Percentiles rank a stretch among this genome's conserved stretches.
phyloP scores from a whole-genome alignment of 257 asterid genomes.

The Nicotiana tabacum region DNA sequence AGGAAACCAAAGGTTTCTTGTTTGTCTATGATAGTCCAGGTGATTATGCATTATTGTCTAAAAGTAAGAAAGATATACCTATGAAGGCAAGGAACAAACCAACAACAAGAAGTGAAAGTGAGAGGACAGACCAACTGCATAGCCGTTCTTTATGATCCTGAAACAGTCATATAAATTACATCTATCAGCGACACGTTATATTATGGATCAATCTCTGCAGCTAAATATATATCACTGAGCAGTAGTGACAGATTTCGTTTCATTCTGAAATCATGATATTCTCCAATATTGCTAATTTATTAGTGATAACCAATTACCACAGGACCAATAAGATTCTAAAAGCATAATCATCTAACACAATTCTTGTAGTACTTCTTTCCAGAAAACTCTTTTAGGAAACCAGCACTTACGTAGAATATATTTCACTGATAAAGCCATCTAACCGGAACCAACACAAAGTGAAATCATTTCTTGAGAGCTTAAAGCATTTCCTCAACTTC shows the following conservation, averaged over 20 bases:
- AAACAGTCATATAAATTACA: background rate
- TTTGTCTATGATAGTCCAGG: background rate
- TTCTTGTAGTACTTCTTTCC: too few species aligned
- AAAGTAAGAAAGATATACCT: conserved; percentile 37
- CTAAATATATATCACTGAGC: too few species aligned
- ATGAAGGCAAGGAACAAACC: conserved; percentile 54
- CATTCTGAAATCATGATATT: too few species aligned
- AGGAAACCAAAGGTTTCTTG: background rate
- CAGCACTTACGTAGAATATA: background rate
- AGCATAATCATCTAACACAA: too few species aligned
- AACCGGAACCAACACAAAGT: background rate
- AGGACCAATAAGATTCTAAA: too few species aligned
- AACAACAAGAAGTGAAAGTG: conserved; percentile 49
- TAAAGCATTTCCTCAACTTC: background rate
- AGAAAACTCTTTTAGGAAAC: background rate
- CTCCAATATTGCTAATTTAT: too few species aligned
- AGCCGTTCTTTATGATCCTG: conserved; percentile 78
- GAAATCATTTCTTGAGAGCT: background rate
- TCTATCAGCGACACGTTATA: background rate
- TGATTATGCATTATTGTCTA: background rate
- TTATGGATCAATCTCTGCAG: background rate
- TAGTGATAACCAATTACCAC: too few species aligned
- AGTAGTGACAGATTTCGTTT: too few species aligned
- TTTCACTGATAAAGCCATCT: background rate
- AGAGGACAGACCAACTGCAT: conserved; percentile 54